phyloP scores from a whole-genome alignment of 2,329 filamentous ascomycete species.

The Penicillium sp. region DNA sequence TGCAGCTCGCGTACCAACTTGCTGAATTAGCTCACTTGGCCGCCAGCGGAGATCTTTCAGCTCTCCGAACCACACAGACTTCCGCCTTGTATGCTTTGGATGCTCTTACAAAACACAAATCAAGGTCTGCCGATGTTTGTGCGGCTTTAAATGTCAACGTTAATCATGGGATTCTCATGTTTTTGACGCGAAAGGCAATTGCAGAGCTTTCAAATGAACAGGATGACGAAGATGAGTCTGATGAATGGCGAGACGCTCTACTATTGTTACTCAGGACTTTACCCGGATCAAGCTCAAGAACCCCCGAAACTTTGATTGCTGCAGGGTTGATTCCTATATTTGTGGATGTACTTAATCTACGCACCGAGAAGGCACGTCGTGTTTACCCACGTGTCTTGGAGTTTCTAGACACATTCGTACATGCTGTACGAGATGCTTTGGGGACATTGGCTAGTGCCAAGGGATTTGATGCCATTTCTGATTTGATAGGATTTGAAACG shows the following conservation, averaged over 20 bases:
- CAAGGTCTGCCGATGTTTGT: constrained; percentile 75
- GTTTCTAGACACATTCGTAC: constrained; percentile 84
- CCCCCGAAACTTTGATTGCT: constrained; percentile 78
- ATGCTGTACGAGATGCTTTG: constrained; percentile 80
- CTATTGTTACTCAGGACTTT: constrained; percentile 85
- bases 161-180: constrained; percentile 91
- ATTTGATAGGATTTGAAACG: constrained; percentile 77
- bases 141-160: constrained; percentile 92
- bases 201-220: constrained; percentile 67
- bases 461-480: constrained; percentile 86
- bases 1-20: constrained; percentile 88
- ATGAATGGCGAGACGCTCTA: constrained; percentile 85
- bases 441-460: constrained; percentile 74
- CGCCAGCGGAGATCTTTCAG: constrained; percentile 60
- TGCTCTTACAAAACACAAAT: constrained; percentile 74
- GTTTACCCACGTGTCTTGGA: constrained; percentile 79
- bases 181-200: constrained; percentile 85
- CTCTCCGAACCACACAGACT: constrained; percentile 75
- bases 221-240: constrained; percentile 58
- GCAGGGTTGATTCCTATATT: constrained; percentile 87
- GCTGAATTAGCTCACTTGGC: constrained; percentile 87
- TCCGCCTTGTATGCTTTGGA: constrained; percentile 78
- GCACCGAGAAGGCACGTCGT: constrained; percentile 75
- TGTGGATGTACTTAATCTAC: constrained; percentile 79
- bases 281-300: constrained; percentile 65